These are phyloP conservation scores for Gastrodia elata DNA, from an alignment of 106 monocot species.

Conservation along the genomic window DNA sequence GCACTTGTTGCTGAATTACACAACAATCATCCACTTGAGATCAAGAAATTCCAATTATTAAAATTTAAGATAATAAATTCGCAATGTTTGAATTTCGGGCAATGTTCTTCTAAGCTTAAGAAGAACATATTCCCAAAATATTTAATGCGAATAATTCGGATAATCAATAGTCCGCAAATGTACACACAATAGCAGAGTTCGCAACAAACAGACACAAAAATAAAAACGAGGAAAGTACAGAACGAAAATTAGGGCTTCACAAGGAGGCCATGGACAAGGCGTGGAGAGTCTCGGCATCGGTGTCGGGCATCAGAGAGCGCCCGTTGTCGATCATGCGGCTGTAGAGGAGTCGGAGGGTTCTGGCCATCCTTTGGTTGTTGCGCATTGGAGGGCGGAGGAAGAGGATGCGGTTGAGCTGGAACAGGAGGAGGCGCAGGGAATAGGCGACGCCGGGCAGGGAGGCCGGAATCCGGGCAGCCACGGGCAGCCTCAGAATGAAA, in stretches of 20 bases:
- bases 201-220: no score
- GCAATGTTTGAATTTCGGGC: no score
- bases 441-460: background rate
- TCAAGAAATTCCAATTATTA: no score
- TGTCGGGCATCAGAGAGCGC: background rate
- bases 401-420: slow-evolving; percentile 3
- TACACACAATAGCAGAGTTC: no score
- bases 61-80: no score
- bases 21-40: no score
- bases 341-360: slow-evolving; percentile 1
- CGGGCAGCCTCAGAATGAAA: slow-evolving; percentile 3
- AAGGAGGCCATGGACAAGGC: slow-evolving; percentile 6
- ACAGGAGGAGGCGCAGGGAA: background rate
- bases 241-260: no score
- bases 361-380: background rate
- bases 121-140: no score
- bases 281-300: slow-evolving; percentile 1
- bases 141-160: no score
- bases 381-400: background rate
- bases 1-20: no score
- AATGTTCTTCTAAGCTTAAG: no score
- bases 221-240: background rate
- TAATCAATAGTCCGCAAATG: no score
- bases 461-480: background rate
- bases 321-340: background rate